Evolutionary conservation across 139 green algal species (phyloP), one percentile per base, ranked within the genome.

Genomic region (Chlorella sorokiniana): DNA sequence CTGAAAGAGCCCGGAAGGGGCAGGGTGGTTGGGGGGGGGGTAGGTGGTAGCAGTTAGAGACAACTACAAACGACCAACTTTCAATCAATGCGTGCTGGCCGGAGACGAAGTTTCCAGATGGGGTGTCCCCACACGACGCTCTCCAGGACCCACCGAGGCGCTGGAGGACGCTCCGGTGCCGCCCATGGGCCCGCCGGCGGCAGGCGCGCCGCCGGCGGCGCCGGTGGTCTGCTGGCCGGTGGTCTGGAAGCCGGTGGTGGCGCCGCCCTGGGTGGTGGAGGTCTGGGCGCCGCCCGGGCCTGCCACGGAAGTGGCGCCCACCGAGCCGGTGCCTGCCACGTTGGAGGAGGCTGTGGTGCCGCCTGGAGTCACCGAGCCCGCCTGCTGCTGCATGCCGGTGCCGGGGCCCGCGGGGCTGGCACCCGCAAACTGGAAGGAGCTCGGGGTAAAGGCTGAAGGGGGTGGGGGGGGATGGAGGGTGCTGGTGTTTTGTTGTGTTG

Each of bases 171-270:
- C 31, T 4, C 54, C 54, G 23, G 52, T 29, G 10, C 52, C 52
- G 10, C 25, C 52, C 7, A 61, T 20, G 52, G 52, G 25, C 20
- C 3, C 27, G 52, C 52, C 52, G 52, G 25, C 54, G 54, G n/a
- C n/a, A n/a, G 48, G 16, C 14, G 48, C 11, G 62, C 31, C n/a
- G 16, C 35, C 51, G 65, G 65, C 29, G 14, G n/a, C 48, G n/a
- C 77, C 78, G 6, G 64, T 65, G 22, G 78, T 83, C 40, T 65
- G 37, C 62, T 76, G 62, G 22, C 79, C 68, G 1, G 68, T 69
- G 31, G 81, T 85, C 45, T 75, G 62, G 35, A 85, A 81, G 35
- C 18, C 22, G 35, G 81, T 85, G 63, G 69, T 73, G 64, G 75
- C 59, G 11, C 71, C 71, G 59, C 44, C 69, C 82, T 81, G 77